These are phyloP conservation scores for Pestalotiopsis sp. DNA, from an alignment of 2,329 filamentous ascomycete species.

Conservation along the genomic window DNA sequence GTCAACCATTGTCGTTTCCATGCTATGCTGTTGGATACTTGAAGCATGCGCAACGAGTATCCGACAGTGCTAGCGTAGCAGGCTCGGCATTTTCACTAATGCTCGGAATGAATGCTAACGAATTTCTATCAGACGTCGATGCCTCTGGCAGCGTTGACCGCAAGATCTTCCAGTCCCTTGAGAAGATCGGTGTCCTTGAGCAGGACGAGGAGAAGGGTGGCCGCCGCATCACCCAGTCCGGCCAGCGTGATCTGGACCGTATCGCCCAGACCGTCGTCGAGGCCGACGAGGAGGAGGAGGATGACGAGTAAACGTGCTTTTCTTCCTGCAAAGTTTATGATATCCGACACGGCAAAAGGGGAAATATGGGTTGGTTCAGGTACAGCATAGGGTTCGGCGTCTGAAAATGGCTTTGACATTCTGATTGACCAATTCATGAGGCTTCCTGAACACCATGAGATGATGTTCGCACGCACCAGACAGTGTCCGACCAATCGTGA, in stretches of 20 bases:
- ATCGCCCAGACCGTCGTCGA: conserved; percentile 80
- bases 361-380: conserved; percentile 20
- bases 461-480: not conserved
- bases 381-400: conserved; percentile 33
- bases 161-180: conserved; percentile 94
- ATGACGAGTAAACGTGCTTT: conserved; percentile 59
- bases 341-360: conserved; percentile 7
- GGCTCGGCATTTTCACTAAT: not conserved
- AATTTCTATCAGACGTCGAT: conserved; percentile 64
- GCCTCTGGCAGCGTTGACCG: conserved; percentile 95
- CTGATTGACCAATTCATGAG: conserved; percentile 12
- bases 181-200: conserved; percentile 99
- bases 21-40: no score
- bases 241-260: conserved; percentile 98
- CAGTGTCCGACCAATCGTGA: not conserved
- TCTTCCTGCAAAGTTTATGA: not conserved
- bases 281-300: conserved; percentile 66
- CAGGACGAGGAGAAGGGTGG: conserved; percentile 98
- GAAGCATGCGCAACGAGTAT: no score
- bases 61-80: not conserved
- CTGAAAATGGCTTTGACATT: conserved; percentile 28
- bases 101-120: not conserved
- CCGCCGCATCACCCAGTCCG: conserved; percentile 95
- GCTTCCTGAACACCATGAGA: conserved; percentile 6
- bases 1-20: not conserved